Percentiles rank a stretch among this genome's conserved stretches.
These are phyloP conservation scores for Verbena officinalis DNA, from an alignment of 257 asterid species.

Conservation along the genomic window DNA sequence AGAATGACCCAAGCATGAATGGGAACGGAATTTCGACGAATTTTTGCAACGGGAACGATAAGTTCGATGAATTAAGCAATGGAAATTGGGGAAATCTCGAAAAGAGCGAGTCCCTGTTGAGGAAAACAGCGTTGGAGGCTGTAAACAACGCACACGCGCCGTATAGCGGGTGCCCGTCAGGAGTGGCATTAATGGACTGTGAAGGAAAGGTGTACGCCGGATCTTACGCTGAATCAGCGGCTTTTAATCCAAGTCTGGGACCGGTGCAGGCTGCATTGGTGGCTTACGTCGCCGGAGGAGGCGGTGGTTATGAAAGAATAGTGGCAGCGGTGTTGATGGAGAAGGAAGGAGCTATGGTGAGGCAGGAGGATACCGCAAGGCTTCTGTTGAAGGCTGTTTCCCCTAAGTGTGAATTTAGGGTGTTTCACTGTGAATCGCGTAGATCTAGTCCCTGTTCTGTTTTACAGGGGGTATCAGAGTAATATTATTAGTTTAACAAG, in stretches of 20 bases:
- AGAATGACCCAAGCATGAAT: too few species aligned
- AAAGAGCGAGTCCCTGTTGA: slow-evolving; percentile 30
- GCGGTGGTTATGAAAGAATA: slow-evolving; percentile 58
- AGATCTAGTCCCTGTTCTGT: background rate
- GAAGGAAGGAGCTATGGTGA: slow-evolving; percentile 50
- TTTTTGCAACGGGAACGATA: background rate
- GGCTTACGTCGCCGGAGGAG: slow-evolving; percentile 61
- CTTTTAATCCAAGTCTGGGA: slow-evolving; percentile 70
- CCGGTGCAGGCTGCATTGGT: slow-evolving; percentile 72
- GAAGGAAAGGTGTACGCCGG: slow-evolving; percentile 62
- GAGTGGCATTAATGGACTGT: slow-evolving; percentile 65
- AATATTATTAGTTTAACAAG: too few species aligned
- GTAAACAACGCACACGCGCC: slow-evolving; percentile 67
- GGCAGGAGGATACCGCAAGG: slow-evolving; percentile 59
- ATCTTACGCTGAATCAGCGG: slow-evolving; percentile 66
- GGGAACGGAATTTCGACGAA: background rate
- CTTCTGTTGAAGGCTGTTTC: slow-evolving; percentile 50
- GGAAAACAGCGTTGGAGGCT: slow-evolving; percentile 49
- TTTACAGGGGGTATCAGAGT: too few species aligned
- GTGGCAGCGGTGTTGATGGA: slow-evolving; percentile 66
- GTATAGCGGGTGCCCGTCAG: slow-evolving; percentile 65
- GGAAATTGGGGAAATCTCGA: slow-evolving; percentile 29
- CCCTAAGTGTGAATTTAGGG: slow-evolving; percentile 55
- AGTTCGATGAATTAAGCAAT: slow-evolving; percentile 23
- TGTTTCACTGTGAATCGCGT: slow-evolving; percentile 33